Conservation (phyloP, 768 basidiomycete genomes). For the Chiua virens region DNA sequence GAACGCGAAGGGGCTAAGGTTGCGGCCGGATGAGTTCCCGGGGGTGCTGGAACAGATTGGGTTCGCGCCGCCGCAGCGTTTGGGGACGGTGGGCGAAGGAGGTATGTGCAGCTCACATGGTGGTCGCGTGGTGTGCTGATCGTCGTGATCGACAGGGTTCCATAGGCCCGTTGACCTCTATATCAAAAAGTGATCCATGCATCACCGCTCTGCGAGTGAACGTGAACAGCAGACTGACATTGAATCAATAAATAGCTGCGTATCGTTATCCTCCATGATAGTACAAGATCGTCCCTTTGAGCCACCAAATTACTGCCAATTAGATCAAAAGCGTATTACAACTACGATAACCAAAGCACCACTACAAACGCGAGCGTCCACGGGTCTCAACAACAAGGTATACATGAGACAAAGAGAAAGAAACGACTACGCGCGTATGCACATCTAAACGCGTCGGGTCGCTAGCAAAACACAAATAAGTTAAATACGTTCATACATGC, state of each 20-base stretch:
- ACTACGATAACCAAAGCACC: neutral
- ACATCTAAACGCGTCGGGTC: neutral
- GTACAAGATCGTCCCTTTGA: neutral
- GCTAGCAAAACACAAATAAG: slow-evolving; percentile 6
- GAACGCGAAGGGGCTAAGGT: slow-evolving; percentile 51
- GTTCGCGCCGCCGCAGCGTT: slow-evolving; percentile 48
- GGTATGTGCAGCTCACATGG: slow-evolving; percentile 39
- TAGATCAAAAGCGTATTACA: slow-evolving; percentile 1
- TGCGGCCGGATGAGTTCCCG: slow-evolving; percentile 68
- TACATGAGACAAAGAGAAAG: neutral
- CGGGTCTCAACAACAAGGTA: neutral
- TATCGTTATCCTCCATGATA: slow-evolving; percentile 1
- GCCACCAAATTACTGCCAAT: slow-evolving; percentile 1
- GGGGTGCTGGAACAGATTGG: slow-evolving; percentile 56
- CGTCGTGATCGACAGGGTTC: slow-evolving; percentile 11
- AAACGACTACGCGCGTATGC: neutral
- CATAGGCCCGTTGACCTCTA: slow-evolving; percentile 59
- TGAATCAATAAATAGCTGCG: no score
- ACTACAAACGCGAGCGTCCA: no score
- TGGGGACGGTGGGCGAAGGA: slow-evolving; percentile 63
- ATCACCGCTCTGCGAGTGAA: no score
- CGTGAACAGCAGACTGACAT: no score
- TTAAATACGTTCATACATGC: slow-evolving; percentile 83
- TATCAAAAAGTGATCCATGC: slow-evolving; percentile 35
- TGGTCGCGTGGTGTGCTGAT: neutral